phyloP scores from a whole-genome alignment of 2,329 filamentous ascomycete genomes.

The Chlorencoelia australis region DNA sequence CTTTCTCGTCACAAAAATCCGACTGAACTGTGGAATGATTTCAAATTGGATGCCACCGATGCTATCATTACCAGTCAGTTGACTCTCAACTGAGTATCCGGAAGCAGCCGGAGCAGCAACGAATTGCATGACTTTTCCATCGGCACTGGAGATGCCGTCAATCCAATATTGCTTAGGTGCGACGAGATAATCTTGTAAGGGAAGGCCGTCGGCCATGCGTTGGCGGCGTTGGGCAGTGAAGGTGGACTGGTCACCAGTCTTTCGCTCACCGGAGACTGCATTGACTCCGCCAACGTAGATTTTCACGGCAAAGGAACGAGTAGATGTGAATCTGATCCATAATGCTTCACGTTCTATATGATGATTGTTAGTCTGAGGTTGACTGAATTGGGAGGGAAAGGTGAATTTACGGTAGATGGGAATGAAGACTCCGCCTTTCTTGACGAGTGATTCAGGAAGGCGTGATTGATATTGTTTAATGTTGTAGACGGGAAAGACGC shows the following conservation, averaged over 20 bases:
- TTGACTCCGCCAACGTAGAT: conserved; percentile 33
- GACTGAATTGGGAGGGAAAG: not conserved
- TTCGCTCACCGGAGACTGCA: conserved; percentile 28
- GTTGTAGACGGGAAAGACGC: conserved; percentile 31
- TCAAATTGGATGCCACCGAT: conserved; percentile 4
- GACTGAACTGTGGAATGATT: no score
- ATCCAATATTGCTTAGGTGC: conserved; percentile 7
- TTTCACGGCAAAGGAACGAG: conserved; percentile 28
- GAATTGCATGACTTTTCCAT: conserved; percentile 11
- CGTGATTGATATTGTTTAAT: conserved; percentile 26
- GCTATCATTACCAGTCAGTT: conserved; percentile 1
- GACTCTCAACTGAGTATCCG: conserved; percentile 8
- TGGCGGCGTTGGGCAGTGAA: conserved; percentile 10
- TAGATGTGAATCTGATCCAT: conserved; percentile 30
- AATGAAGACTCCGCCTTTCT: conserved; percentile 36
- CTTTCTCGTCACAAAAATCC: not conserved
- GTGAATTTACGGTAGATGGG: conserved; percentile 32
- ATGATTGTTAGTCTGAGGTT: not conserved
- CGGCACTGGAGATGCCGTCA: conserved; percentile 5
- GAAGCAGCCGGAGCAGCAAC: conserved; percentile 1
- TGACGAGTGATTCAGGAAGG: conserved; percentile 28
- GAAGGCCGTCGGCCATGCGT: conserved; percentile 1
- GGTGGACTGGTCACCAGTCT: conserved; percentile 9
- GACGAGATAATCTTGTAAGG: conserved; percentile 32
- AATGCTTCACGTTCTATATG: conserved; percentile 33